Evolutionary conservation across 2,329 filamentous ascomycete species (phyloP).

Genomic region (Claviceps fusiformis): DNA sequence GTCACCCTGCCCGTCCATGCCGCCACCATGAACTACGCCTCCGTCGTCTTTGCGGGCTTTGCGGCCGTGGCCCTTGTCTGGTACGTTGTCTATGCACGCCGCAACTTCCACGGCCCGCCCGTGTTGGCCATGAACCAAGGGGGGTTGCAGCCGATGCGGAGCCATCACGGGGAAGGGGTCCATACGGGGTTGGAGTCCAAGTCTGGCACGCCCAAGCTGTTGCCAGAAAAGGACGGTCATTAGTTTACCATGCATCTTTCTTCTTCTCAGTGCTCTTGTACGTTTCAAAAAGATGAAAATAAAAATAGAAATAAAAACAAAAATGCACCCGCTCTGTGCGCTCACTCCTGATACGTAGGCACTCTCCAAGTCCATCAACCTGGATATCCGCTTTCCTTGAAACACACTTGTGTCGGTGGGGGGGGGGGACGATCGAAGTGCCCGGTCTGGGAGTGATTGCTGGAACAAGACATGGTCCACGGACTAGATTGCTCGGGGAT

Average conservation of each 20-base stretch:
- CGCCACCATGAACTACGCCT: conserved; percentile 51
- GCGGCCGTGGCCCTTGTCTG: conserved; percentile 44
- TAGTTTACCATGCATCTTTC: not conserved
- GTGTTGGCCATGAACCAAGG: conserved; percentile 8
- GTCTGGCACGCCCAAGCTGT: not conserved
- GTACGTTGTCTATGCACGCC: conserved; percentile 50
- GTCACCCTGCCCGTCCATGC: conserved; percentile 43
- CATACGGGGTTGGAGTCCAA: conserved; percentile 1
- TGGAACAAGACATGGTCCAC: too few relatives aligned
- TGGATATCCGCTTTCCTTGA: too few relatives aligned
- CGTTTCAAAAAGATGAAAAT: too few relatives aligned
- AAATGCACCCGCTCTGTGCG: too few relatives aligned
- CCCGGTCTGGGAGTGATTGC: too few relatives aligned
- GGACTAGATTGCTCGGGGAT: too few relatives aligned
- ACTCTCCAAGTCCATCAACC: too few relatives aligned
- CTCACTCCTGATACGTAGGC: too few relatives aligned
- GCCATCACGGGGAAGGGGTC: not conserved
- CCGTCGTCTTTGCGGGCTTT: conserved; percentile 51
- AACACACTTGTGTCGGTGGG: too few relatives aligned
- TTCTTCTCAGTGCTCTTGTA: not conserved
- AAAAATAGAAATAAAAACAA: too few relatives aligned
- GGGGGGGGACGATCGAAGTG: too few relatives aligned
- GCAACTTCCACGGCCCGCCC: conserved; percentile 48
- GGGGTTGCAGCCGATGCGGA: not conserved
- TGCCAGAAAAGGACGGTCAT: not conserved